Conservation (phyloP, 2,329 filamentous ascomycete species). For the Pseudocercospora cruenta region DNA sequence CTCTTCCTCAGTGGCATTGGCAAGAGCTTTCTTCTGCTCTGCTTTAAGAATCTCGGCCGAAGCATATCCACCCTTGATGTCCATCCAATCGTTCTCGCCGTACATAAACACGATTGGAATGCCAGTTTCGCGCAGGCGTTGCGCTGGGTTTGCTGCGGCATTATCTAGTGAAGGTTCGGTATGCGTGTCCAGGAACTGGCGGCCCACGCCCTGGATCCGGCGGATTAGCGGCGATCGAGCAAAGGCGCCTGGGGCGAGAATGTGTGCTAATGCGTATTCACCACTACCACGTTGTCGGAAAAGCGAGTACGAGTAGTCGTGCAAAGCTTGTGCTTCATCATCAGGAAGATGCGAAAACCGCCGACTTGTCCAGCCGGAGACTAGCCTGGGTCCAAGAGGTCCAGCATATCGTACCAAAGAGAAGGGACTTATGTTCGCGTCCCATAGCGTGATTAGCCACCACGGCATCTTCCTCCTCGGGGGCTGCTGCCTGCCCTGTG, state of each 20-base stretch:
- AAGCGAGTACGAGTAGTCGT: slow-evolving; percentile 91
- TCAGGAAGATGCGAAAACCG: slow-evolving; percentile 86
- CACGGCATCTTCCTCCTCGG: slow-evolving; percentile 69
- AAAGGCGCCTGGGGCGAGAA: slow-evolving; percentile 91
- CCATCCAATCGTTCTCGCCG: slow-evolving; percentile 99
- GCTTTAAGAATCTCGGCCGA: slow-evolving; percentile 78
- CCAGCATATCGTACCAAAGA: slow-evolving; percentile 85
- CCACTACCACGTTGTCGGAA: slow-evolving; percentile 91
- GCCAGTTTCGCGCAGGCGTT: slow-evolving; percentile 62
- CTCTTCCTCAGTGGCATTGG: slow-evolving; percentile 66
- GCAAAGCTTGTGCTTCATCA: slow-evolving; percentile 79
- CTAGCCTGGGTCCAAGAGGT: slow-evolving; percentile 85
- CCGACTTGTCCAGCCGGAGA: slow-evolving; percentile 92
- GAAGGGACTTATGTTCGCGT: slow-evolving; percentile 95
- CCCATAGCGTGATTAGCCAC: slow-evolving; percentile 94
- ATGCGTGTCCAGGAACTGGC: slow-evolving; percentile 59
- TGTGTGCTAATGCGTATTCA: slow-evolving; percentile 89
- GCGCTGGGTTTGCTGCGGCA: slow-evolving; percentile 59
- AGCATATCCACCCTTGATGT: slow-evolving; percentile 80
- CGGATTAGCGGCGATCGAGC: slow-evolving; percentile 85
- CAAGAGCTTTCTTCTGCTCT: slow-evolving; percentile 63
- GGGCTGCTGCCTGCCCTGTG: slow-evolving; percentile 45
- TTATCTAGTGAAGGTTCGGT: slow-evolving; percentile 33
- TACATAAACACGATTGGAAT: slow-evolving; percentile 88
- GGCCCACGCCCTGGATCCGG: slow-evolving; percentile 81